Base-by-base conservation (phyloP, 306 rosid species). In the Geum urbanum region DNA sequence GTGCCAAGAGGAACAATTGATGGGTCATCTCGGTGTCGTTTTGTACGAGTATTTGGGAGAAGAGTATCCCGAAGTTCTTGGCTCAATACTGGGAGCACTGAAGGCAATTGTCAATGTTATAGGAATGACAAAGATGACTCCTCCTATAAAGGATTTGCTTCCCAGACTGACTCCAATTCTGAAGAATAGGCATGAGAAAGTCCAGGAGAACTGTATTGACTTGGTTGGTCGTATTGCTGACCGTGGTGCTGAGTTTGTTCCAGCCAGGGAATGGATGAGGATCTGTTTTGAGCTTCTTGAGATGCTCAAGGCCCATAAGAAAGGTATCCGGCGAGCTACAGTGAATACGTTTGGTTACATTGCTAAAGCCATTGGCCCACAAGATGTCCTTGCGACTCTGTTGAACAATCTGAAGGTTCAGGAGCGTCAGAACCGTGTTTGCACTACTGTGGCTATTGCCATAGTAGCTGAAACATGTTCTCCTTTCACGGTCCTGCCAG, bases 41-140 rank as follows among this genome's bases (percentile, higher is more conserved):
- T 73, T 92, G 74, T 92, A 92, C 1, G 98, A 92, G 82, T 90
- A 92, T 85, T 80, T 92, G 77, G 98, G 98, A 68, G 98, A 92
- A 75, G 98, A 92, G 73, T 92, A 92, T 72, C 98, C 98, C 0
- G 98, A 92, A 78, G 98, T 92, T 68, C 77, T 92, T 12, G 98
- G 98, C 54, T 92, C 96, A 15, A 92, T 92, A 76, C 78, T 92
- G 67, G 98, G 98, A 74, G 96, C 98, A 52, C 87, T 92, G 12
- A 92, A 92, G 79, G 95, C 98, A 9, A 92, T 92, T 82, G 98
- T 92, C 75, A 92, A 92, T 69, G 98, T 92, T 64, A 92, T 92
- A 40, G 98, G 98, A 76, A 92, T 92, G 98, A 92, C 96, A 2
- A 92, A 92, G 96, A 92, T 92, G 98, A 90, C 98, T 13, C 98